phyloP scores from a whole-genome alignment of 1,284 basidiomycete species.

The Rhodotorula glutinis region DNA sequence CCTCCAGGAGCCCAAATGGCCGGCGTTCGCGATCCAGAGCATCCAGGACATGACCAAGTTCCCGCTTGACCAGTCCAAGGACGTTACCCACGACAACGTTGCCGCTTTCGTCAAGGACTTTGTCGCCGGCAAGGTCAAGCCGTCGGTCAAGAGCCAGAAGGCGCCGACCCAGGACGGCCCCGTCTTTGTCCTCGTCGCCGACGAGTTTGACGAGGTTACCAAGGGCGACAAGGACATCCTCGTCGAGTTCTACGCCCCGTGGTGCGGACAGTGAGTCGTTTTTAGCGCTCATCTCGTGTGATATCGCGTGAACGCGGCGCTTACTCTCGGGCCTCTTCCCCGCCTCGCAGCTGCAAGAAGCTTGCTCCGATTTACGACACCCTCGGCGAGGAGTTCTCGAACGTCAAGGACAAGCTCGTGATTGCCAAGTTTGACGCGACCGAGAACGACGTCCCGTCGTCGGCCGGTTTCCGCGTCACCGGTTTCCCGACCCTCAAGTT shows the following conservation, averaged over 20 bases:
- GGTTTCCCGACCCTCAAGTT: slow-evolving; percentile 76
- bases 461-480: slow-evolving; percentile 64
- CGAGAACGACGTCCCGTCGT: slow-evolving; percentile 91
- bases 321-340: too few relatives aligned
- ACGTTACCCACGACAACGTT: slow-evolving; percentile 57
- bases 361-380: slow-evolving; percentile 92
- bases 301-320: not conserved
- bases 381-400: slow-evolving; percentile 79
- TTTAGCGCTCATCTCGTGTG: not conserved
- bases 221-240: slow-evolving; percentile 95
- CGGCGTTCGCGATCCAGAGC: slow-evolving; percentile 90
- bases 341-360: slow-evolving; percentile 76
- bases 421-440: slow-evolving; percentile 96
- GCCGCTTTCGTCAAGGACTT: slow-evolving; percentile 65
- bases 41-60: slow-evolving; percentile 78
- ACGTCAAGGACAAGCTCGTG: slow-evolving; percentile 70
- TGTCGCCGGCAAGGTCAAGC: slow-evolving; percentile 68
- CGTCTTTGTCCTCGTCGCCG: slow-evolving; percentile 81
- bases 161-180: slow-evolving; percentile 82
- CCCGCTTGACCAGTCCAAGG: slow-evolving; percentile 70
- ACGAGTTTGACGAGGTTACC: slow-evolving; percentile 82
- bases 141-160: slow-evolving; percentile 86
- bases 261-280: slow-evolving; percentile 59
- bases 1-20: slow-evolving; percentile 79
- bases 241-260: slow-evolving; percentile 94